Percentiles rank a stretch among this genome's conserved stretches.
These are phyloP conservation scores for Fusarium albosuccineum DNA, from an alignment of 2,329 filamentous ascomycete genomes.

Conservation along the genomic window DNA sequence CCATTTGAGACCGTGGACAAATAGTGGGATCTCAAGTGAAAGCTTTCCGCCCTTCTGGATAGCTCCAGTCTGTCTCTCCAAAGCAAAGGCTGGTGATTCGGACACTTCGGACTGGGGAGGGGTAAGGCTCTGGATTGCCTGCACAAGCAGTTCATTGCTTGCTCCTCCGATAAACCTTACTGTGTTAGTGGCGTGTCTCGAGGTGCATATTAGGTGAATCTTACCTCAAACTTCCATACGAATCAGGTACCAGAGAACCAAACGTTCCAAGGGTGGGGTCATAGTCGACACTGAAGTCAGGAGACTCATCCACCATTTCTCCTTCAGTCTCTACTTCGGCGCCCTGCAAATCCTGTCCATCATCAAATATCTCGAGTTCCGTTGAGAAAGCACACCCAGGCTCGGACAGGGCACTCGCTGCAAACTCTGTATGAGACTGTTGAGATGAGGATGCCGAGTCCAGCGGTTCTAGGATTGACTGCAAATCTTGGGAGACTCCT, in stretches of 20 bases:
- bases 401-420: neutral
- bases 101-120: neutral
- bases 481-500: neutral
- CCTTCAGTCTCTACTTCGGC: neutral
- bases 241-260: neutral
- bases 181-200: neutral
- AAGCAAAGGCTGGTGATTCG: neutral
- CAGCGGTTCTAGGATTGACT: neutral
- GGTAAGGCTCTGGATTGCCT: neutral
- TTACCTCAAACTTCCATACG: neutral
- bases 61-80: neutral
- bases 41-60: neutral
- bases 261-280: neutral
- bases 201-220: too few relatives aligned
- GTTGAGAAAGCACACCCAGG: neutral
- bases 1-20: conserved; percentile 1
- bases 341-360: neutral
- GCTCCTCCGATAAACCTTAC: neutral
- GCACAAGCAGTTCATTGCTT: neutral
- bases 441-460: neutral
- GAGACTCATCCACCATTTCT: neutral
- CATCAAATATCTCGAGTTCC: neutral
- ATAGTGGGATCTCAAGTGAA: neutral
- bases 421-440: neutral
- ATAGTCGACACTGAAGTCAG: neutral